These are phyloP conservation scores for Hemileia vastatrix DNA, from an alignment of 1,284 basidiomycete species.

Conservation along the genomic window DNA sequence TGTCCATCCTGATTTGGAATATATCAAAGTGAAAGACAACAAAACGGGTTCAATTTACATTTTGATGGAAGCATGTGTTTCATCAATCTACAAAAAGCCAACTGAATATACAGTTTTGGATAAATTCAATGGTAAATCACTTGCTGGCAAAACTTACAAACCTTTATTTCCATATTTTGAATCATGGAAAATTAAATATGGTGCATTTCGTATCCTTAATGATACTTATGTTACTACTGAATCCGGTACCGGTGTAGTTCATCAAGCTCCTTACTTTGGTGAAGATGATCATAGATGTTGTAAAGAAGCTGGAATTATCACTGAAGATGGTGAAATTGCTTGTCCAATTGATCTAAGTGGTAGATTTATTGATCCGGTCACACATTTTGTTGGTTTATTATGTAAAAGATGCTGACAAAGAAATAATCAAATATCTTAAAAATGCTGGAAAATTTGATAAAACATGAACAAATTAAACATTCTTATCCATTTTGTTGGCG, in stretches of 20 bases:
- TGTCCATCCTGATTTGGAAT: constrained; percentile 89
- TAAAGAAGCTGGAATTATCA: constrained; percentile 68
- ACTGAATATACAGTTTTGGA: constrained; percentile 88
- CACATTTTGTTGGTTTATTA: constrained; percentile 65
- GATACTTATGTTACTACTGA: constrained; percentile 89
- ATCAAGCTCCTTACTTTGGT: constrained; percentile 96
- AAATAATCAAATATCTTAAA: constrained; percentile 85
- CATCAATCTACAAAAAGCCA: constrained; percentile 88
- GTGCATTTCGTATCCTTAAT: constrained; percentile 76
- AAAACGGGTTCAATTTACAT: constrained; percentile 82
- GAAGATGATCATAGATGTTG: constrained; percentile 95
- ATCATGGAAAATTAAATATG: constrained; percentile 84
- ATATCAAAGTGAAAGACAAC: constrained; percentile 91
- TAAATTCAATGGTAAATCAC: constrained; percentile 77
- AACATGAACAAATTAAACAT: constrained; percentile 76
- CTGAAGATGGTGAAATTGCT: constrained; percentile 79
- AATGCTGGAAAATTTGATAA: constrained; percentile 74
- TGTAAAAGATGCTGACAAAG: constrained; percentile 75
- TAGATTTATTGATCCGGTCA: constrained; percentile 73
- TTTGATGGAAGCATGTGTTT: constrained; percentile 74
- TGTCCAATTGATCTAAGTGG: constrained; percentile 88
- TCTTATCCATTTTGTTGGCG: constrained; percentile 97
- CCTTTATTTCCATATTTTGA: constrained; percentile 94
- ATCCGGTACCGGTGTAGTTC: constrained; percentile 95
- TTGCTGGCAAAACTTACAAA: constrained; percentile 90